Evolutionary conservation across 768 basidiomycete genomes (phyloP).

Genomic region (Boletus reticuloceps): DNA sequence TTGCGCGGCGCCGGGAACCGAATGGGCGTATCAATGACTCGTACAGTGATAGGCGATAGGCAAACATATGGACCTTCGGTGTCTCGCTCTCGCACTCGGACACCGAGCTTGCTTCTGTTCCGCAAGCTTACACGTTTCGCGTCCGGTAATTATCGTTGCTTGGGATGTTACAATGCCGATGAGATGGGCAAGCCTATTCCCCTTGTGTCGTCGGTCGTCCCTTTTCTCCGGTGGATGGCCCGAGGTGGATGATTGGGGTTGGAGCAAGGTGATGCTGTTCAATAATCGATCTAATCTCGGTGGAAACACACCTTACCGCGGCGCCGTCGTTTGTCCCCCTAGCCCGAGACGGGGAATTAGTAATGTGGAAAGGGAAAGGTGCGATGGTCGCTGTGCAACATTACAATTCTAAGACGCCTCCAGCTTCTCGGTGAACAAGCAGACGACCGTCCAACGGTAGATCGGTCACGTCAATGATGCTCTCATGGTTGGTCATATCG

Average conservation of each 20-base stretch:
- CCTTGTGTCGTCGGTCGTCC: neutral
- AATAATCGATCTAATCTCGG: neutral
- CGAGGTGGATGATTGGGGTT: too few species aligned
- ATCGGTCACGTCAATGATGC: too few species aligned
- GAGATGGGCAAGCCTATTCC: too few species aligned
- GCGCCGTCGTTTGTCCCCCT: too few species aligned
- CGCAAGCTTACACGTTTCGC: neutral
- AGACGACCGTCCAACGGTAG: neutral
- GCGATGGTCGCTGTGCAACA: neutral
- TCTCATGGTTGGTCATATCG: too few species aligned
- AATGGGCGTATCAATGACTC: too few species aligned
- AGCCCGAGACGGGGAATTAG: too few species aligned
- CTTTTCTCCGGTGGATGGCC: neutral
- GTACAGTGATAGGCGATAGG: neutral
- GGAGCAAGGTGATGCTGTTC: neutral
- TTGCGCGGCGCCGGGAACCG: neutral
- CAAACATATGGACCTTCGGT: neutral
- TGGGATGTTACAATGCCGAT: neutral
- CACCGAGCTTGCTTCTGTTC: neutral
- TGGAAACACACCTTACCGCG: too few species aligned
- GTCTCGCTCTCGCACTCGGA: too few species aligned
- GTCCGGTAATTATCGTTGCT: neutral
- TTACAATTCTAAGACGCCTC: neutral
- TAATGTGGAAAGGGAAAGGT: neutral
- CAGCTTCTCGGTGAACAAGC: neutral